Evolutionary conservation across 176 grass and related monocot genomes (phyloP), one percentile per base, ranked within the genome.

Genomic region (Carex kokanica): DNA sequence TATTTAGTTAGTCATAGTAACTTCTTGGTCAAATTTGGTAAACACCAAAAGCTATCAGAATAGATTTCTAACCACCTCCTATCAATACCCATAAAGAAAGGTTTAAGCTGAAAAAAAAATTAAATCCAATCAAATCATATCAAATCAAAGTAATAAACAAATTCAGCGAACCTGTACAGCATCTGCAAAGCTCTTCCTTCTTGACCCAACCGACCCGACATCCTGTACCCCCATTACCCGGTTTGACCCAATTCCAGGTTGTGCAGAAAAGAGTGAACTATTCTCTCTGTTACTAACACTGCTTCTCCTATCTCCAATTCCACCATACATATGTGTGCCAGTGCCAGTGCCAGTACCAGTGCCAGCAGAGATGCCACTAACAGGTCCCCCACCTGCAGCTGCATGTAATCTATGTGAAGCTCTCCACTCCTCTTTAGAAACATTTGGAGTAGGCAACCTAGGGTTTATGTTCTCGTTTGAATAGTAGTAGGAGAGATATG

Each of bases 361-460:
- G 8, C 47, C 82, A 13, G 47, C 14, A 32, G 58, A 81, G 57
- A 71, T 41, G 24, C 83, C 83, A 25, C 83, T 68, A 20, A 62
- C 47, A 29, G 69, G 74, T 29, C 71, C 83, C 34, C 52, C 56
- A 29, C 61, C 60, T 4, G 59, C 6, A 2, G 23, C 81, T 10
- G 74, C 24, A 78, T 90, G 94, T 62, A 92, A 91, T 20, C 94
- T 81, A 81, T 97, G 92, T 7, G 88, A 62, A 0, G 77, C 81
- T 64, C 94, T 88, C 94, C 94, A 97, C 74, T 97, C 92, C 90
- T 97, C 94, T 88, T 87, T 94, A 0, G 92, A 94, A 63, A 94
- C 84, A 38, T 90, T 81, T 4, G 95, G 95, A 23, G 86, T 90
- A 0, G 95, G 95, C 80, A 94, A 83, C 89, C 95, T 91, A 27